Evolutionary conservation across 2,329 filamentous ascomycete genomes (phyloP).

Genomic region (Daldinia eschscholtzii): DNA sequence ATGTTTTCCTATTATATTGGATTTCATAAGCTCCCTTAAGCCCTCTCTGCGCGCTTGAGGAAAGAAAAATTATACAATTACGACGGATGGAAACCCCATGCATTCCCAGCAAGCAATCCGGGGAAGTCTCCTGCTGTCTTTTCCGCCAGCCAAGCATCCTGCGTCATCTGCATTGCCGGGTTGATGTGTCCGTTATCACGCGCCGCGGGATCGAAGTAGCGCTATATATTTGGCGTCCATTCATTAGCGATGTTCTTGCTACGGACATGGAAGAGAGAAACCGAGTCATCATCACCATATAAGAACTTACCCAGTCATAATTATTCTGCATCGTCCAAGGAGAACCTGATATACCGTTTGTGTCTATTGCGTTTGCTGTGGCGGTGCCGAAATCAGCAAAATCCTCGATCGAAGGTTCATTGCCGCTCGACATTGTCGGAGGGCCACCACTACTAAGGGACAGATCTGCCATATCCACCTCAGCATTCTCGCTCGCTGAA

Average conservation of each 20-base stretch:
- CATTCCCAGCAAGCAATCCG: constrained; percentile 40
- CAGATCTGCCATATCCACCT: constrained; percentile 40
- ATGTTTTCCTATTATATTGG: constrained; percentile 7
- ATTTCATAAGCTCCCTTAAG: neutral
- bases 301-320: constrained; percentile 50
- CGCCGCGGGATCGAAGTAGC: constrained; percentile 48
- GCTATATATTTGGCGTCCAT: constrained; percentile 43
- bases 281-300: neutral
- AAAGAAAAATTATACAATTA: constrained; percentile 8
- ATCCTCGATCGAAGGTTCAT: constrained; percentile 26
- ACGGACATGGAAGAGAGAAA: neutral
- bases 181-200: constrained; percentile 41
- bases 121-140: constrained; percentile 44
- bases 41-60: neutral
- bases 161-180: constrained; percentile 39
- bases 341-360: constrained; percentile 26
- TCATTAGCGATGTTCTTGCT: constrained; percentile 29
- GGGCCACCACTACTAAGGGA: constrained; percentile 34
- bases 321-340: constrained; percentile 47
- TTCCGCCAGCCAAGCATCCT: constrained; percentile 43
- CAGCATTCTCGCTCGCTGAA: constrained; percentile 12
- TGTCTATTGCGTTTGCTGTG: constrained; percentile 27
- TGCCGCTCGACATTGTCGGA: constrained; percentile 30
- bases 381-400: constrained; percentile 39
- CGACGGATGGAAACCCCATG: constrained; percentile 43